These are phyloP conservation scores for Trifolium dubium DNA, from an alignment of 306 rosid species.

Conservation along the genomic window DNA sequence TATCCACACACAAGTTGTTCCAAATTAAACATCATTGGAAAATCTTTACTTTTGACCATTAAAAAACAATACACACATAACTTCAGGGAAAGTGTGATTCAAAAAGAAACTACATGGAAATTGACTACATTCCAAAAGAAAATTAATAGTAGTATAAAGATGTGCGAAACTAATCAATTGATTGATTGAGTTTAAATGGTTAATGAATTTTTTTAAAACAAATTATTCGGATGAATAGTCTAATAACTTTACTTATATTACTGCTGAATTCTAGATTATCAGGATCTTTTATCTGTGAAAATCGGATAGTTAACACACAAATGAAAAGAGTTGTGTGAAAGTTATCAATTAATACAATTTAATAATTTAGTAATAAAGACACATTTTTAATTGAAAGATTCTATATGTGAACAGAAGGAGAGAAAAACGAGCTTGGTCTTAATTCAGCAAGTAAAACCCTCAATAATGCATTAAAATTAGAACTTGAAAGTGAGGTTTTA, in stretches of 20 bases:
- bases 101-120: constrained; percentile 45
- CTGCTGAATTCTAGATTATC: too few species aligned
- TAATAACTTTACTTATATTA: too few species aligned
- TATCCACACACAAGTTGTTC: constrained; percentile 6
- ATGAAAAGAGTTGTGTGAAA: too few species aligned
- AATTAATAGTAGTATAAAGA: background rate
- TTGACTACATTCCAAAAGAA: background rate
- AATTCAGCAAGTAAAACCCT: constrained; percentile 6
- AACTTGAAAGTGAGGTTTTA: constrained; percentile 29
- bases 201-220: too few species aligned
- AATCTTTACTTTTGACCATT: constrained; percentile 39
- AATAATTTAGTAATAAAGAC: background rate
- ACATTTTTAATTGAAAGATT: background rate
- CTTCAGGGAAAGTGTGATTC: constrained; percentile 26
- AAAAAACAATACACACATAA: constrained; percentile 29
- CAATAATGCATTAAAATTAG: background rate
- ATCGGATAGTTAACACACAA: too few species aligned
- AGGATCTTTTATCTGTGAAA: too few species aligned
- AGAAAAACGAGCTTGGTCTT: background rate
- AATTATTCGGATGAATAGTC: too few species aligned
- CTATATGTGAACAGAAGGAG: constrained; percentile 31
- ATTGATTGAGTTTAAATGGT: too few species aligned
- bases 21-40: constrained; percentile 43
- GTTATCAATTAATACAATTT: too few species aligned
- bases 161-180: background rate